Evolutionary conservation across 2,329 filamentous ascomycete species (phyloP).

Genomic region (Gremmenia infestans): DNA sequence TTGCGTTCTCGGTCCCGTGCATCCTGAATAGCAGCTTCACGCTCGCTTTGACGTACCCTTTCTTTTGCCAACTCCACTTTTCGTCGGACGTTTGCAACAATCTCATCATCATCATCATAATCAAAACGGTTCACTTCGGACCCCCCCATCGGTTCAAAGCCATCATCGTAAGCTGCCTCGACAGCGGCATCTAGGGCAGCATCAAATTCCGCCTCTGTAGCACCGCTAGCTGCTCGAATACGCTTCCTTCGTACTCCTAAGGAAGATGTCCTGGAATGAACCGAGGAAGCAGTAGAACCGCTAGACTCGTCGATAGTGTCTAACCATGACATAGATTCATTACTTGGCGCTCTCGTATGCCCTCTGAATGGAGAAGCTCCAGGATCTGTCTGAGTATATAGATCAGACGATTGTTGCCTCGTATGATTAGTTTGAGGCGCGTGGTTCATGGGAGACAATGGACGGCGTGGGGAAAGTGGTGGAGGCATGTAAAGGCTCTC

Average conservation of each 20-base stretch:
- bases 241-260: constrained; percentile 64
- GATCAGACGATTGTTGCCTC: constrained; percentile 25
- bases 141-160: constrained; percentile 66
- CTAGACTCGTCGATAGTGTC: constrained; percentile 90
- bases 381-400: constrained; percentile 33
- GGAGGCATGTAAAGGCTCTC: constrained; percentile 62
- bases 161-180: constrained; percentile 92
- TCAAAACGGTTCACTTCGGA: constrained; percentile 20
- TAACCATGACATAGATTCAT: constrained; percentile 86
- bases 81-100: constrained; percentile 52
- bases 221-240: constrained; percentile 62
- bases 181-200: constrained; percentile 92
- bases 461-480: constrained; percentile 62
- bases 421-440: constrained; percentile 30
- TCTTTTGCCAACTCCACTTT: constrained; percentile 74
- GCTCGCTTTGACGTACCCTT: constrained; percentile 66
- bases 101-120: constrained; percentile 39
- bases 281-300: constrained; percentile 71
- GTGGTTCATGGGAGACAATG: constrained; percentile 41
- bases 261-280: constrained; percentile 75
- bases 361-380: constrained; percentile 32
- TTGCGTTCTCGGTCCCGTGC: constrained; percentile 56
- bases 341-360: constrained; percentile 58
- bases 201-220: constrained; percentile 86
- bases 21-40: constrained; percentile 58